These are phyloP conservation scores for Backusella liffmaniae DNA, from an alignment of 192 early-diverging fungal genomes.

Conservation along the genomic window DNA sequence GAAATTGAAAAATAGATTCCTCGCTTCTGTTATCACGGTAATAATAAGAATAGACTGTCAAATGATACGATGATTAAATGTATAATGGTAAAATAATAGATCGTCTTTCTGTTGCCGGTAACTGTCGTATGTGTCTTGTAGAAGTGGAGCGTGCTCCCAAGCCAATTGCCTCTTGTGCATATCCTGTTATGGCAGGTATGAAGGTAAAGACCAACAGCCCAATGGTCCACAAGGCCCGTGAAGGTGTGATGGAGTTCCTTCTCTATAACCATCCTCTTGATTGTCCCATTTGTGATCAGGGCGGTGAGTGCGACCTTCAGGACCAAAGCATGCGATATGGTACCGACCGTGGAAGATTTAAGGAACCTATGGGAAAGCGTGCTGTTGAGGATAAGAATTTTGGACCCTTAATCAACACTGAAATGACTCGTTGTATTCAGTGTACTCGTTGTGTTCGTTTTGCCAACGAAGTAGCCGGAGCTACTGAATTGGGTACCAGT, in stretches of 20 bases:
- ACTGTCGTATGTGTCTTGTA: conserved; percentile 99
- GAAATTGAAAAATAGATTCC: conserved; percentile 57
- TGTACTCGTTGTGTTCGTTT: conserved; percentile 98
- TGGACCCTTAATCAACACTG: conserved; percentile 92
- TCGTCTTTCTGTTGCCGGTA: conserved; percentile 93
- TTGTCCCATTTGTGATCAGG: conserved; percentile 98
- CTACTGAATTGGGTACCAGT: conserved; percentile 88
- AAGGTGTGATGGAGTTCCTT: conserved; percentile 90
- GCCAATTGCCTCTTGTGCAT: conserved; percentile 94
- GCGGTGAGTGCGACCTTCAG: conserved; percentile 98
- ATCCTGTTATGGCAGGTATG: conserved; percentile 97
- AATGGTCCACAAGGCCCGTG: conserved; percentile 93
- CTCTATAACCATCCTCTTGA: conserved; percentile 97
- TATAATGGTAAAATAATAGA: conserved; percentile 52
- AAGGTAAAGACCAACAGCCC: conserved; percentile 92
- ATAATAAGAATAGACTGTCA: neutral
- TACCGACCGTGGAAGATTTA: conserved; percentile 85
- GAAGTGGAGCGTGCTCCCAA: conserved; percentile 97
- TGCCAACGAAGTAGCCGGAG: conserved; percentile 96
- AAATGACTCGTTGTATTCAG: conserved; percentile 98
- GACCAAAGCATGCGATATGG: conserved; percentile 97
- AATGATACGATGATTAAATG: neutral
- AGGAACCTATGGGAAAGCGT: conserved; percentile 84
- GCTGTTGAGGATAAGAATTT: conserved; percentile 97
- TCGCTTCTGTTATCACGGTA: conserved; percentile 62